A percentile compares a stretch with the other conserved stretches of the same genome.
Evolutionary conservation across 768 basidiomycete species (phyloP).

Genomic region (Lactarius sp.): DNA sequence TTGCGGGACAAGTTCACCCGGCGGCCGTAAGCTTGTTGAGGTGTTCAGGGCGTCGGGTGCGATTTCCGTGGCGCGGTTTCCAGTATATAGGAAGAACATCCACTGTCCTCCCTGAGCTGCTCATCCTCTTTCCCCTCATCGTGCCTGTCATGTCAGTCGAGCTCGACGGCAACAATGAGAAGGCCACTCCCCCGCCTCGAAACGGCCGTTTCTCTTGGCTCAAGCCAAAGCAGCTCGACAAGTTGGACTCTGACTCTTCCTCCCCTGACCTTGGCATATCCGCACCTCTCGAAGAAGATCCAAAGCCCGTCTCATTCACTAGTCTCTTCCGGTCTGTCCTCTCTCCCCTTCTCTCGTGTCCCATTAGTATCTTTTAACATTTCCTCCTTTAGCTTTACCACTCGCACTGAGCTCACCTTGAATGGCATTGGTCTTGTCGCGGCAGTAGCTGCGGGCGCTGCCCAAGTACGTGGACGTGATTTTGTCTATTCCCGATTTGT

Average conservation of each 20-base stretch:
- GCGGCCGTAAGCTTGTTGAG: too few species aligned
- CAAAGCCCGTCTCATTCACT: constrained; percentile 32
- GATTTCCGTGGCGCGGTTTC: too few species aligned
- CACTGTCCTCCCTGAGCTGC: background rate
- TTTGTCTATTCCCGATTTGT: background rate
- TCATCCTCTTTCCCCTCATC: background rate
- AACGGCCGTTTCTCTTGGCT: constrained; percentile 2
- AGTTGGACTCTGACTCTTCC: background rate
- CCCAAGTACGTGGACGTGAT: constrained; percentile 48
- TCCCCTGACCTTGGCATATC: background rate
- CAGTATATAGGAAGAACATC: too few species aligned
- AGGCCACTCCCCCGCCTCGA: background rate
- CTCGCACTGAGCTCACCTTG: constrained; percentile 56
- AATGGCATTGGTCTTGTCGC: constrained; percentile 63
- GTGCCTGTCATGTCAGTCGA: constrained; percentile 10
- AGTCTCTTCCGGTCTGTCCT: constrained; percentile 27
- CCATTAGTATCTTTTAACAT: background rate
- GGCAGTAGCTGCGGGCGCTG: constrained; percentile 67
- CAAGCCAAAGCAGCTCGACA: constrained; percentile 2
- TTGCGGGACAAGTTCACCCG: too few species aligned
- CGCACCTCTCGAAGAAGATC: background rate
- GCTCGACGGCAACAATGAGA: background rate
- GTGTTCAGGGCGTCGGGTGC: too few species aligned
- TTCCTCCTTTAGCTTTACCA: constrained; percentile 53
- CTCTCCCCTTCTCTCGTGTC: background rate